Evolutionary conservation across 345 rosid genomes (phyloP).

Genomic region (Citrus sinensis): DVS_A1.0 CM039168.1:22978001-22978500

Average conservation of each 20-base stretch:
- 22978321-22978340: neutral
- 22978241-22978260: neutral
- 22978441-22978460: neutral
- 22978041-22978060: neutral
- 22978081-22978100: neutral
- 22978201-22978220: neutral
- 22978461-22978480: neutral
- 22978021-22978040: neutral
- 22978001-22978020: conserved; percentile 60
- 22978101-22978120: neutral
- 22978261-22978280: neutral
- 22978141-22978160: neutral
- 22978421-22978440: neutral
- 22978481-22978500: neutral
- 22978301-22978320: neutral
- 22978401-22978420: neutral
- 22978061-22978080: neutral
- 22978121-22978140: neutral
- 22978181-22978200: neutral
- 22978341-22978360: neutral
- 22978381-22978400: neutral
- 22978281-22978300: neutral
- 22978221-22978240: neutral
- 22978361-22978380: neutral
- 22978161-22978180: neutral